A percentile compares a stretch with the other conserved stretches of the same genome.
Evolutionary conservation across 768 basidiomycete species (phyloP).

Genomic region (Tremella mesenterica): DNA sequence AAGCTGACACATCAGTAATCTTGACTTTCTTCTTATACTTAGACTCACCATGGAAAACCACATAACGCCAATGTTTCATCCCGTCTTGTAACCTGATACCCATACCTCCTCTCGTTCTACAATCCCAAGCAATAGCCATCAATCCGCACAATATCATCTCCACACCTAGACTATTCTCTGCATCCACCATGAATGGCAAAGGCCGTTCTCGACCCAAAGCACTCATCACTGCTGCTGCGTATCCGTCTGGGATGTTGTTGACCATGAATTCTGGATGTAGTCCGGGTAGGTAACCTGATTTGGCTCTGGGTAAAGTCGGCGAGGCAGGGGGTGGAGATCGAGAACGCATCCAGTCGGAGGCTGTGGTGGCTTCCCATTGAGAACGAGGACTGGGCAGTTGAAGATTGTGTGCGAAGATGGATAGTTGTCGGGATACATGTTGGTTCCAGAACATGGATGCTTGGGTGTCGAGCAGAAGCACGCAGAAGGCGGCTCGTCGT

Average conservation of each 20-base stretch:
- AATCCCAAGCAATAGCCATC: slow-evolving; percentile 33
- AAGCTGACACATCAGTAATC: slow-evolving; percentile 8
- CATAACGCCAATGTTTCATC: slow-evolving; percentile 27
- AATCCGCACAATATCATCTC: slow-evolving; percentile 31
- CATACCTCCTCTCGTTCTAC: slow-evolving; percentile 28
- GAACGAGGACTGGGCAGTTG: slow-evolving; percentile 21
- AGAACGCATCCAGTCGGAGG: slow-evolving; percentile 21
- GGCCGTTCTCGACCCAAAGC: slow-evolving; percentile 14
- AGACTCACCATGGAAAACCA: slow-evolving; percentile 26
- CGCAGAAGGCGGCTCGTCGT: slow-evolving; percentile 29
- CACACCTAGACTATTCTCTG: slow-evolving; percentile 14
- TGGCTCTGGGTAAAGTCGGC: not conserved
- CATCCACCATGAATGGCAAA: slow-evolving; percentile 20
- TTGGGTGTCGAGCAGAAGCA: slow-evolving; percentile 32
- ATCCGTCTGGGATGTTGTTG: slow-evolving; percentile 19
- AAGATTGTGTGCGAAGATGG: slow-evolving; percentile 34
- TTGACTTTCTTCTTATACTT: no score
- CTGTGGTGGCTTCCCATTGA: slow-evolving; percentile 27
- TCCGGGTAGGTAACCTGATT: slow-evolving; percentile 20
- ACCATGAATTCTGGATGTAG: slow-evolving; percentile 33
- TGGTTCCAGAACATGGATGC: slow-evolving; percentile 33
- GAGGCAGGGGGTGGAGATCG: not conserved
- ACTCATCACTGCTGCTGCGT: slow-evolving; percentile 15
- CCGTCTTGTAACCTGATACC: slow-evolving; percentile 30
- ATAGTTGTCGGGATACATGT: slow-evolving; percentile 28